These are phyloP conservation scores for Erysiphe pulchra DNA, from an alignment of 2,329 filamentous ascomycete genomes.

Conservation along the genomic window DNA sequence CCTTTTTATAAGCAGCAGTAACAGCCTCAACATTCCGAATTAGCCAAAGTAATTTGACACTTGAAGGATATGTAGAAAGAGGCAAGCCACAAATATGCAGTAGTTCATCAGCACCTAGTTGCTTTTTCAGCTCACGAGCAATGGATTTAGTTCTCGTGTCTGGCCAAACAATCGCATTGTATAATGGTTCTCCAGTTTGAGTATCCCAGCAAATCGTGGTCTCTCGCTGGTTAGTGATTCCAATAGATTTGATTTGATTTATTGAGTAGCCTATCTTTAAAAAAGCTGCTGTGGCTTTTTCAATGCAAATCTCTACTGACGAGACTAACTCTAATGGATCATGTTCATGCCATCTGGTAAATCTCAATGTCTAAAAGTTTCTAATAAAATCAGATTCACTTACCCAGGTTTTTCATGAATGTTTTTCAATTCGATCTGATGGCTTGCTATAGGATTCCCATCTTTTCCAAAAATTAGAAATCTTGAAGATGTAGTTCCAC, in stretches of 20 bases:
- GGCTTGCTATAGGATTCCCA: constrained; percentile 53
- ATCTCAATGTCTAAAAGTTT: too few species aligned
- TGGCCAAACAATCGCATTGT: constrained; percentile 69
- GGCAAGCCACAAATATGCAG: constrained; percentile 47
- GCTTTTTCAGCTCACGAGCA: constrained; percentile 44
- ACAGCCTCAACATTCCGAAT: constrained; percentile 41
- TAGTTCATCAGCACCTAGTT: constrained; percentile 39
- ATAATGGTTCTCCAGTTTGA: constrained; percentile 47
- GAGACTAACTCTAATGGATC: constrained; percentile 49
- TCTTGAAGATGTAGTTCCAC: constrained; percentile 69
- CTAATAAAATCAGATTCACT: constrained; percentile 13
- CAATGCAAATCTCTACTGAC: constrained; percentile 52
- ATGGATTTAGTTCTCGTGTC: constrained; percentile 52
- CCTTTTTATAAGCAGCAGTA: constrained; percentile 43
- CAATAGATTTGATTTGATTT: constrained; percentile 45
- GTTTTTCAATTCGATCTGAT: constrained; percentile 72
- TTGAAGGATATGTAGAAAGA: constrained; percentile 60
- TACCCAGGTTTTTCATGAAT: constrained; percentile 68
- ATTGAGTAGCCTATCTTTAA: constrained; percentile 38
- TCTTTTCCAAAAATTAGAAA: constrained; percentile 73
- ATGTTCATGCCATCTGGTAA: constrained; percentile 56
- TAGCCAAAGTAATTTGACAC: constrained; percentile 56
- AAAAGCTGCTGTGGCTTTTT: constrained; percentile 44
- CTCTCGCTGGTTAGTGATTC: constrained; percentile 60
- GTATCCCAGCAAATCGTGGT: constrained; percentile 61